Conservation (phyloP, 2,329 filamentous ascomycete genomes). For the Talaromyces rugulosus region DNA sequence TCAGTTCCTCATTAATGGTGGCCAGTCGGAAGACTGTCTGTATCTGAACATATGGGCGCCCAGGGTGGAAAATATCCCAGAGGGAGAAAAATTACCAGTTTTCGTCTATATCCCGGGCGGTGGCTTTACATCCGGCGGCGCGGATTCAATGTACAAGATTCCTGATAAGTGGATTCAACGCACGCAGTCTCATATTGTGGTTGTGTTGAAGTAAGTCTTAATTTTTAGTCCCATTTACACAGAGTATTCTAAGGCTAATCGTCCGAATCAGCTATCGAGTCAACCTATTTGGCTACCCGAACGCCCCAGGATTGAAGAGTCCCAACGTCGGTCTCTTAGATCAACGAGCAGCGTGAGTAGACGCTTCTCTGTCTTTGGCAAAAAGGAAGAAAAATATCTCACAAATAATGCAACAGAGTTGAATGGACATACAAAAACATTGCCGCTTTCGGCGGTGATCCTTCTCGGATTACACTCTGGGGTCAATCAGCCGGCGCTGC, state of each 20-base stretch:
- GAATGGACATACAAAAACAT: conserved; percentile 5
- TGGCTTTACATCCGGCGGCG: neutral
- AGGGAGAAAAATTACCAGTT: neutral
- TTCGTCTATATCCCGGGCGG: neutral
- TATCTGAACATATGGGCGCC: neutral
- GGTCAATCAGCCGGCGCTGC: neutral
- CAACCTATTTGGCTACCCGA: conserved; percentile 2
- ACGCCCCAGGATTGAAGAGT: neutral
- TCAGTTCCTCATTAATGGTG: neutral
- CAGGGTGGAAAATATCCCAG: neutral
- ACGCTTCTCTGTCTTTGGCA: neutral
- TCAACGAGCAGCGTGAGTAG: conserved; percentile 1
- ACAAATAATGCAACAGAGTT: neutral
- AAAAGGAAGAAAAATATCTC: neutral
- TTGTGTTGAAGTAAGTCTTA: neutral
- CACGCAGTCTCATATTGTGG: neutral
- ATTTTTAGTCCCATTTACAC: neutral
- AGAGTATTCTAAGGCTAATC: neutral
- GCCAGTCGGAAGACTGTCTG: conserved; percentile 5
- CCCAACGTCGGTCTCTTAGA: neutral
- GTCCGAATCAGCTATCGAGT: neutral
- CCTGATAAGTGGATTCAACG: conserved; percentile 3
- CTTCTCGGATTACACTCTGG: neutral
- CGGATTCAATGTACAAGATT: neutral
- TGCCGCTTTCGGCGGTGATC: neutral